These are phyloP conservation scores for Litchi chinensis DNA, from an alignment of 345 rosid species.

Conservation along the genomic window DNA sequence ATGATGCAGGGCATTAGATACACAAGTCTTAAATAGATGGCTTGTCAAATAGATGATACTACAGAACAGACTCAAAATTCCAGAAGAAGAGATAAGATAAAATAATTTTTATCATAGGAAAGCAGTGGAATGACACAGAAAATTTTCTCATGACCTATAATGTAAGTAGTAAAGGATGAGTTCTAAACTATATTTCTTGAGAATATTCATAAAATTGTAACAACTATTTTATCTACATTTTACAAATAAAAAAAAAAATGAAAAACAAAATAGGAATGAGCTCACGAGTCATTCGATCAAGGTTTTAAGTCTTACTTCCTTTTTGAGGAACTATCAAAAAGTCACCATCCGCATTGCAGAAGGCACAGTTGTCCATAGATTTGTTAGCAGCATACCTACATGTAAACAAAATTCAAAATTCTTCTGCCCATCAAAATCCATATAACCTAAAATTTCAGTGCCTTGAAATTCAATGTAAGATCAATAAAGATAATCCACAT, in stretches of 20 bases:
- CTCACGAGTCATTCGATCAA: background rate
- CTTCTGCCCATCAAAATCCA: background rate
- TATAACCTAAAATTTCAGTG: background rate
- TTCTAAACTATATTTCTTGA: background rate
- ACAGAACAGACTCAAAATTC: background rate
- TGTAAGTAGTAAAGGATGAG: background rate
- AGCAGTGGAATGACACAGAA: background rate
- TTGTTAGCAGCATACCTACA: conserved; percentile 82
- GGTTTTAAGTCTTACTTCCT: conserved; percentile 61
- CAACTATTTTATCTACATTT: background rate
- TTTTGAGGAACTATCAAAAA: conserved; percentile 86
- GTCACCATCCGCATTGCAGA: conserved; percentile 97
- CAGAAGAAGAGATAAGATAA: background rate
- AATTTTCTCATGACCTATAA: background rate
- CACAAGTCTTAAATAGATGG: background rate
- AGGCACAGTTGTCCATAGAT: conserved; percentile 85
- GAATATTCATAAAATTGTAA: background rate
- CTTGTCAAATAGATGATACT: background rate
- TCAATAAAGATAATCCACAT: background rate
- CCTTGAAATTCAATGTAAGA: background rate
- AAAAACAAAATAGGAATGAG: background rate
- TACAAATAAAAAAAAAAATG: background rate
- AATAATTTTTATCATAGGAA: background rate
- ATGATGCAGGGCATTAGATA: conserved; percentile 16
- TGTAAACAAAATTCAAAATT: background rate